phyloP scores from a whole-genome alignment of 2,329 filamentous ascomycete genomes.

The Colletotrichum zoysiae region DNA sequence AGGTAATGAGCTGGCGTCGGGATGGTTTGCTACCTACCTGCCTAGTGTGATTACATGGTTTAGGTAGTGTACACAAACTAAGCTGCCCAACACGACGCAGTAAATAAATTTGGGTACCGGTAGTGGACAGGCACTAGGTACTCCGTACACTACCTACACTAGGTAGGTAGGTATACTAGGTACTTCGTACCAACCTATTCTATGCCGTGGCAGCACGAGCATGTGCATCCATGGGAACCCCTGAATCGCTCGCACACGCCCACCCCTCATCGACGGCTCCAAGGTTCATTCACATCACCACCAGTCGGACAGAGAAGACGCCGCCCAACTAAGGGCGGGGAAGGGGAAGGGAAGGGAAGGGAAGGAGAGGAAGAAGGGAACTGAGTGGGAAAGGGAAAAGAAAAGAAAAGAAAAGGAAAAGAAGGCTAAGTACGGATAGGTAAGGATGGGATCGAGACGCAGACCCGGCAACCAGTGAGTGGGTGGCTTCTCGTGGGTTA shows the following conservation, averaged over 20 bases:
- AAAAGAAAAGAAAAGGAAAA: background rate
- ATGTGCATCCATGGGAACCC: conserved; percentile 40
- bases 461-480: conserved; percentile 9
- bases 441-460: conserved; percentile 6
- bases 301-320: background rate
- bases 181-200: too few relatives aligned
- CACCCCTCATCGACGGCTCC: conserved; percentile 20
- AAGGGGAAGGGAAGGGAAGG: too few relatives aligned
- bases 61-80: too few relatives aligned
- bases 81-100: too few relatives aligned
- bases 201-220: conserved; percentile 20
- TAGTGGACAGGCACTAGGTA: too few relatives aligned
- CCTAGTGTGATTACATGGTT: background rate
- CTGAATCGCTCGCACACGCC: conserved; percentile 25
- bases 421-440: background rate
- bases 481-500: conserved; percentile 29
- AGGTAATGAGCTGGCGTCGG: conserved; percentile 26
- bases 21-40: conserved; percentile 3
- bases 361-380: background rate
- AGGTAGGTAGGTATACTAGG: too few relatives aligned
- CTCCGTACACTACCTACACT: background rate
- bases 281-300: background rate
- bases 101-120: too few relatives aligned
- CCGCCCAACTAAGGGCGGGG: background rate
- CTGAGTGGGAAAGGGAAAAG: background rate